phyloP scores from a whole-genome alignment of 2,329 filamentous ascomycete species.

The Claviceps humidiphila region DNA sequence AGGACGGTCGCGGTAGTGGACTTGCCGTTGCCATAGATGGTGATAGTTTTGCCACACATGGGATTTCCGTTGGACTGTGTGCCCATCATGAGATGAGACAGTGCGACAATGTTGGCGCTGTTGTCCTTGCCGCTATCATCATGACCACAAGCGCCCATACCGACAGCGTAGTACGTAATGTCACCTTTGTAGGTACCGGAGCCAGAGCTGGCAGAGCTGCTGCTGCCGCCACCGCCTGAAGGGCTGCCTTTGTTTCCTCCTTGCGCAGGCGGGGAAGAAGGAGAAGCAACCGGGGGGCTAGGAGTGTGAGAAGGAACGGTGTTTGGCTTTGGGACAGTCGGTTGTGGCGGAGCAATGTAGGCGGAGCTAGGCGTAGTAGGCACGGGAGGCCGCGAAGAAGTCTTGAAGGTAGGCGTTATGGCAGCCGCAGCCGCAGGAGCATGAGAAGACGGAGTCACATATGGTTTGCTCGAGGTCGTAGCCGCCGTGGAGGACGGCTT shows the following conservation, averaged over 20 bases:
- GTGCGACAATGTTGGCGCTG: constrained; percentile 51
- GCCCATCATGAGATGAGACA: constrained; percentile 53
- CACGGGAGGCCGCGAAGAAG: constrained; percentile 7
- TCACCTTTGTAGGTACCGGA: constrained; percentile 38
- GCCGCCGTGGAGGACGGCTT: constrained; percentile 7
- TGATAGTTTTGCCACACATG: constrained; percentile 56
- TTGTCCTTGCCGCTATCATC: constrained; percentile 44
- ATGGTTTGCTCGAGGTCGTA: constrained; percentile 4
- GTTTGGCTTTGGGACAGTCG: constrained; percentile 5
- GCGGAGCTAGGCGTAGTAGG: constrained; percentile 6
- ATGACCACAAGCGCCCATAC: constrained; percentile 54
- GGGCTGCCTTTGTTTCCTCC: not conserved
- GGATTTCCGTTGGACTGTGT: constrained; percentile 51
- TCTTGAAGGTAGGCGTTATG: constrained; percentile 14
- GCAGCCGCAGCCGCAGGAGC: constrained; percentile 13
- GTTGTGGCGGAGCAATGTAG: constrained; percentile 6
- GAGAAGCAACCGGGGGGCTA: constrained; percentile 5
- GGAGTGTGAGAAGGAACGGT: constrained; percentile 7
- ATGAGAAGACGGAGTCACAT: constrained; percentile 8
- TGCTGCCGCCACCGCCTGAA: constrained; percentile 1
- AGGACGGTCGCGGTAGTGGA: constrained; percentile 44
- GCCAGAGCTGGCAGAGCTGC: constrained; percentile 10
- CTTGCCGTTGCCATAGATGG: constrained; percentile 47
- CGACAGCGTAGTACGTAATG: constrained; percentile 62
- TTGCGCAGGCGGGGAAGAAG: constrained; percentile 9